Conservation (phyloP, 148 eudicot genomes). For the Chenopodium quinoa region DNA sequence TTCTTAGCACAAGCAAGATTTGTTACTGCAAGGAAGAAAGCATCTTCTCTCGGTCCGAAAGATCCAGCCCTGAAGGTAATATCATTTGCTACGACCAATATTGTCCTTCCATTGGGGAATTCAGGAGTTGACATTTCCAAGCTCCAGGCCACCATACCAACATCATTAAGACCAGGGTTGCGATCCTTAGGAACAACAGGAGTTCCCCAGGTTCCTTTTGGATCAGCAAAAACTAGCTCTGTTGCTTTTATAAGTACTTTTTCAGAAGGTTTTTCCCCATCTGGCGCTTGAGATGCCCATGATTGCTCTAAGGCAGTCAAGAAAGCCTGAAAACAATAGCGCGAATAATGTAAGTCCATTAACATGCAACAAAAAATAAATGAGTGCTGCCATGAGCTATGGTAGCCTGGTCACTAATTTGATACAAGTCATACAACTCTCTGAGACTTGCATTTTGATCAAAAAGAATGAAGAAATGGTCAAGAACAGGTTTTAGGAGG, state of each 20-base stretch:
- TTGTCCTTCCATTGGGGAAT: conserved; percentile 82
- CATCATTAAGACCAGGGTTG: conserved; percentile 67
- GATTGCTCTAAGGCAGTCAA: conserved; percentile 65
- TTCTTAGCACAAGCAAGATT: conserved; percentile 82
- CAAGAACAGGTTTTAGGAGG: not conserved
- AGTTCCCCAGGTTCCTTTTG: conserved; percentile 71
- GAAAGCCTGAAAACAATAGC: conserved; percentile 61
- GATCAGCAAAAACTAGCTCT: conserved; percentile 77
- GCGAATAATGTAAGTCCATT: not conserved
- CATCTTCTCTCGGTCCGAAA: conserved; percentile 92
- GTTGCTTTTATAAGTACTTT: conserved; percentile 52
- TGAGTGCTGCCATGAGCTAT: not conserved
- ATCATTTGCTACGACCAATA: conserved; percentile 79
- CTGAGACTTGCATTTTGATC: not conserved
- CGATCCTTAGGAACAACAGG: conserved; percentile 64
- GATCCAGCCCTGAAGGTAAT: conserved; percentile 94
- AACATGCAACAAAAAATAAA: not conserved
- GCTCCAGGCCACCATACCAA: conserved; percentile 96
- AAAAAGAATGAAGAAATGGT: not conserved
- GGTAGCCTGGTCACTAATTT: not conserved
- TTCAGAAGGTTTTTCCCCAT: conserved; percentile 40
- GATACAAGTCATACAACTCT: too few relatives aligned
- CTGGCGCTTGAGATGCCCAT: conserved; percentile 57
- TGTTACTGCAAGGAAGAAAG: conserved; percentile 90
- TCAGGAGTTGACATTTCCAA: conserved; percentile 97